Percentiles rank a stretch among this genome's conserved stretches.
These are phyloP conservation scores for Lecanicillium sp. DNA, from an alignment of 2,329 filamentous ascomycete species.

Conservation along the genomic window DNA sequence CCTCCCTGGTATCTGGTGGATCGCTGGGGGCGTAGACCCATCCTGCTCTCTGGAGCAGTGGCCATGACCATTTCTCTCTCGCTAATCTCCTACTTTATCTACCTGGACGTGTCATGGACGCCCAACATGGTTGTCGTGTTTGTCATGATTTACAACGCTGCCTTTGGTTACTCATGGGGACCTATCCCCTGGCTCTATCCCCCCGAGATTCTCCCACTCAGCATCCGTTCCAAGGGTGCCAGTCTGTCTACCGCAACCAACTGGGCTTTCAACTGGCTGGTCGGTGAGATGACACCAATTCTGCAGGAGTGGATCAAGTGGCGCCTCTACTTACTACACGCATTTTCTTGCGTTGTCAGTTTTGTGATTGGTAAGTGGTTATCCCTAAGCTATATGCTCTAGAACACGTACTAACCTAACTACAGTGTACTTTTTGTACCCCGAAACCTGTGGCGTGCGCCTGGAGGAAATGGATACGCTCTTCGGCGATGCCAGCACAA, in stretches of 20 bases:
- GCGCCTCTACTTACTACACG: conserved; percentile 90
- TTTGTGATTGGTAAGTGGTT: conserved; percentile 84
- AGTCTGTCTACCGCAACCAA: conserved; percentile 94
- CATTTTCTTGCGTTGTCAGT: conserved; percentile 91
- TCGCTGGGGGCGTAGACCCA: conserved; percentile 79
- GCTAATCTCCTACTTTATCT: conserved; percentile 90
- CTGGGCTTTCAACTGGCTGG: conserved; percentile 98
- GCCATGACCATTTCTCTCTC: conserved; percentile 86
- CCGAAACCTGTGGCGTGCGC: conserved; percentile 90
- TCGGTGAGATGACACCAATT: conserved; percentile 90
- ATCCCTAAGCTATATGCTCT: conserved; percentile 1
- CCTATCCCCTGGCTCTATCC: conserved; percentile 98
- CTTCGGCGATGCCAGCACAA: conserved; percentile 87
- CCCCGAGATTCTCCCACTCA: conserved; percentile 94
- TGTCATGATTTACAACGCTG: conserved; percentile 97
- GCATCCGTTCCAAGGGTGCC: conserved; percentile 93
- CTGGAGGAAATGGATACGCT: conserved; percentile 94
- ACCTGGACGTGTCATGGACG: conserved; percentile 71
- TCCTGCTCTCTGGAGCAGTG: conserved; percentile 81
- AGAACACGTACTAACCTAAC: conserved; percentile 12
- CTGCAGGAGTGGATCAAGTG: conserved; percentile 88
- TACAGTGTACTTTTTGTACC: conserved; percentile 92
- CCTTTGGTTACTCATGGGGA: conserved; percentile 92
- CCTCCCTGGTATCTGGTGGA: conserved; percentile 98
- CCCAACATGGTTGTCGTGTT: conserved; percentile 83